Percentiles rank a stretch among this genome's conserved stretches.
Conservation (phyloP, 441 rosid species). For the Erysimum pusillum region DNA sequence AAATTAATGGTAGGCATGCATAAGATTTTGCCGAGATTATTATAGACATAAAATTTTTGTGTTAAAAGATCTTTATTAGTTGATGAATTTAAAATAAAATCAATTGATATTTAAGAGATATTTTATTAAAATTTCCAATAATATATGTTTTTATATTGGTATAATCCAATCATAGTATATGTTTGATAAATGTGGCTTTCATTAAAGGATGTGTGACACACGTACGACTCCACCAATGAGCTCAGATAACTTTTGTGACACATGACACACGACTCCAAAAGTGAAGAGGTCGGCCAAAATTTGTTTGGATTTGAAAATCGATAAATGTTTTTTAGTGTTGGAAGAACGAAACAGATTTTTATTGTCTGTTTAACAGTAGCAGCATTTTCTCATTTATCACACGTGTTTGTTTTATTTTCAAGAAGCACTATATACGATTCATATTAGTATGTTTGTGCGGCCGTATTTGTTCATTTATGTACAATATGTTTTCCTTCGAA, state of each 20-base stretch:
- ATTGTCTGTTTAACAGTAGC: background rate
- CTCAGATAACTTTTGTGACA: background rate
- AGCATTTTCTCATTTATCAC: background rate
- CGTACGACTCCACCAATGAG: background rate
- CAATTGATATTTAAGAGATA: no score
- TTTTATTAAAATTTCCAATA: no score
- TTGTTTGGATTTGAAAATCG: background rate
- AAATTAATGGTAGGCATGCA: no score
- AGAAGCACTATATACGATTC: background rate
- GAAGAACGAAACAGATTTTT: background rate
- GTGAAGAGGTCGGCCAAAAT: slow-evolving; percentile 8
- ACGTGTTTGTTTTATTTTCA: background rate
- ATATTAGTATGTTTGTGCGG: no score
- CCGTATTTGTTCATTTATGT: no score
- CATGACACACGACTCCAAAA: background rate
- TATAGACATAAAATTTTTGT: no score
- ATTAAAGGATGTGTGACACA: slow-evolving; percentile 2
- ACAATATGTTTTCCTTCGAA: no score
- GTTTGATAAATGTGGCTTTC: background rate
- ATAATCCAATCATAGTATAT: no score
- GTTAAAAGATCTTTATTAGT: no score
- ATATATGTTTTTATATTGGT: background rate
- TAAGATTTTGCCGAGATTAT: no score
- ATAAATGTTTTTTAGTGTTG: background rate
- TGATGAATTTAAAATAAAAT: no score